These are phyloP conservation scores for Amylocarpus encephaloides DNA, from an alignment of 2,329 filamentous ascomycete species.

Conservation along the genomic window DNA sequence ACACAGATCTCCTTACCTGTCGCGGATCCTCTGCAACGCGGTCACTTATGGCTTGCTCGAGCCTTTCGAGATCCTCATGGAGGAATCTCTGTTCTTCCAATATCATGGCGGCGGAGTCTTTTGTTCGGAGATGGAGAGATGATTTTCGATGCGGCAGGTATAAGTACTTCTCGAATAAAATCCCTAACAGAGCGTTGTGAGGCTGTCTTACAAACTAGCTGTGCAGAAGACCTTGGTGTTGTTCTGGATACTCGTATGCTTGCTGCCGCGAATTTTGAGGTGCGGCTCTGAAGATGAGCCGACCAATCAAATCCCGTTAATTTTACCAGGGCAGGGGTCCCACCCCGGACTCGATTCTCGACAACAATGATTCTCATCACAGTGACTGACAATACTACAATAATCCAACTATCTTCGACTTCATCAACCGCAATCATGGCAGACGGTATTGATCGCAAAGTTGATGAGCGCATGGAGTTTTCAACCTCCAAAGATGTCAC, in stretches of 20 bases:
- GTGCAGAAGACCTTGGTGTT: neutral
- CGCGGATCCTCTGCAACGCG: slow-evolving; percentile 82
- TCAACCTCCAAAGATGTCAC: slow-evolving; percentile 96
- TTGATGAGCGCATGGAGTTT: slow-evolving; percentile 96
- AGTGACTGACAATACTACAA: too few relatives aligned
- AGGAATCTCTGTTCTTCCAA: slow-evolving; percentile 90
- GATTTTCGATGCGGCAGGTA: too few relatives aligned
- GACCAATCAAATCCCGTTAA: neutral
- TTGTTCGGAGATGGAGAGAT: too few relatives aligned
- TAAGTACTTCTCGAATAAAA: too few relatives aligned
- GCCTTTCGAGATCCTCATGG: slow-evolving; percentile 91
- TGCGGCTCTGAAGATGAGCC: slow-evolving; percentile 8
- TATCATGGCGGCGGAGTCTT: slow-evolving; percentile 49
- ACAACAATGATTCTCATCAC: neutral
- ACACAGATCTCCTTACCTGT: slow-evolving; percentile 51
- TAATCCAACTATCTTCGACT: too few relatives aligned
- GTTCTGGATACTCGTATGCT: neutral
- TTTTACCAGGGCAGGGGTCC: too few relatives aligned
- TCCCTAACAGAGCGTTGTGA: too few relatives aligned
- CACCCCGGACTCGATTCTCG: too few relatives aligned
- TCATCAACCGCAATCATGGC: slow-evolving; percentile 56
- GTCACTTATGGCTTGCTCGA: slow-evolving; percentile 90
- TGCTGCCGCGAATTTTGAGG: slow-evolving; percentile 9
- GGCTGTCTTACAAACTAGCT: too few relatives aligned
- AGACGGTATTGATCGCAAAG: slow-evolving; percentile 82